Conservation (phyloP, 768 basidiomycete species). For the Ramaria sp. region DNA sequence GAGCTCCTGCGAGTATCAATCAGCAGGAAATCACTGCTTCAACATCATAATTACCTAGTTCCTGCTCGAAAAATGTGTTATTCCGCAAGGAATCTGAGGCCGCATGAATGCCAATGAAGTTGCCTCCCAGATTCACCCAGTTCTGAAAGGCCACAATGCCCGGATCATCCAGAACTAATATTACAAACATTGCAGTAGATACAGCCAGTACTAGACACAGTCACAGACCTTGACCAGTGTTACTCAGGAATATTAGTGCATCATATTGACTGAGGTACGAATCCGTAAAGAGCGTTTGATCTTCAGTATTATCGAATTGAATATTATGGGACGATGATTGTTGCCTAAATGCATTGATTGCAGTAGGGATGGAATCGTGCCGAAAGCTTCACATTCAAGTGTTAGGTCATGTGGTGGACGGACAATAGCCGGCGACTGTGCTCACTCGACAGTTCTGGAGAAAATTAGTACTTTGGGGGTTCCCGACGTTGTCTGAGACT, state of each 20-base stretch:
- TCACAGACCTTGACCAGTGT: constrained; percentile 52
- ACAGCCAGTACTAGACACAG: neutral
- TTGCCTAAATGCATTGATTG: constrained; percentile 43
- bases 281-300: constrained; percentile 44
- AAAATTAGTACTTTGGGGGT: constrained; percentile 1
- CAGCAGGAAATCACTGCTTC: neutral
- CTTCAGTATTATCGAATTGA: constrained; percentile 56
- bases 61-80: constrained; percentile 43
- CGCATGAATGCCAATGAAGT: constrained; percentile 60
- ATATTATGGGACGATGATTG: constrained; percentile 37
- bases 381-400: constrained; percentile 29
- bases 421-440: neutral
- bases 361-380: constrained; percentile 69
- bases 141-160: constrained; percentile 53
- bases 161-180: constrained; percentile 44
- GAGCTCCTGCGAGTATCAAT: constrained; percentile 33
- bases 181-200: neutral
- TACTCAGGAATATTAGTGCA: constrained; percentile 57
- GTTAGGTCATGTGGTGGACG: neutral
- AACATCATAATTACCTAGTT: constrained; percentile 35
- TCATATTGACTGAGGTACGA: constrained; percentile 46
- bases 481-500: neutral
- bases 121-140: constrained; percentile 60
- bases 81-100: constrained; percentile 51
- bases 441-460: constrained; percentile 1